Base-by-base conservation (phyloP, 106 monocot genomes). In the Amphibolis antarctica region DNA sequence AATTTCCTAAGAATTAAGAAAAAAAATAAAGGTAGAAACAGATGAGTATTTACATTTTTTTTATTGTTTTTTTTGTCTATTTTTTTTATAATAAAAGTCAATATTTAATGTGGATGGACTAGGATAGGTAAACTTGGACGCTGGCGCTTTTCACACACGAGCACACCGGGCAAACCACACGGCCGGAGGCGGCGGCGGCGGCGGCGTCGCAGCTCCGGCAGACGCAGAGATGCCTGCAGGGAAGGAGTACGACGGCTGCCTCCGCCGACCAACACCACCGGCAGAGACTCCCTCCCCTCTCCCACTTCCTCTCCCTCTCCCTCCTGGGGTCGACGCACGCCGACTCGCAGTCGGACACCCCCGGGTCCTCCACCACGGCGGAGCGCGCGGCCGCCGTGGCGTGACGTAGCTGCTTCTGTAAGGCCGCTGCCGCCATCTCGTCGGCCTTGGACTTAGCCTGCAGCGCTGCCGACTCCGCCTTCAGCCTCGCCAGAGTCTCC, bases 201-300 rank as follows among this genome's bases (percentile, higher is more conserved):
- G 60, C 60, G n/a, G n/a, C 43, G 29, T 63, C 83, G 53, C 88
- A 88, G 12, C 51, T 63, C 9, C 65, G 60, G 79, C 88, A 89
- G 22, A 89, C 53, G 68, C 81, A 84, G 14, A 89, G 69, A 47
- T 89, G 88, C 28, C 84, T 73, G 79, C 88, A 89, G 0, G 88
- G 88, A 42, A 89, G 68, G 14, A 85, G 61, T 12, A 89, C 85
- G 19, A 81, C 77, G 15, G 78, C 62, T 23, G 60, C 84, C 23
- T 54, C 59, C 26, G 74, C 46, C 6, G 36, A 5, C 46, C 79
- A 29, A 70, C 88, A 88, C 14, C 63, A 29, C 49, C 84, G 72
- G 69, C 94, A 94, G 3, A 66, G 17, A 9, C 59, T 79, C 42
- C 28, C 27, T 30, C 14, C 57, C 26, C 21, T 7, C 9, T 11